Conservation (phyloP, 2,329 filamentous ascomycete genomes). For the Fusarium keratoplasticum region DNA sequence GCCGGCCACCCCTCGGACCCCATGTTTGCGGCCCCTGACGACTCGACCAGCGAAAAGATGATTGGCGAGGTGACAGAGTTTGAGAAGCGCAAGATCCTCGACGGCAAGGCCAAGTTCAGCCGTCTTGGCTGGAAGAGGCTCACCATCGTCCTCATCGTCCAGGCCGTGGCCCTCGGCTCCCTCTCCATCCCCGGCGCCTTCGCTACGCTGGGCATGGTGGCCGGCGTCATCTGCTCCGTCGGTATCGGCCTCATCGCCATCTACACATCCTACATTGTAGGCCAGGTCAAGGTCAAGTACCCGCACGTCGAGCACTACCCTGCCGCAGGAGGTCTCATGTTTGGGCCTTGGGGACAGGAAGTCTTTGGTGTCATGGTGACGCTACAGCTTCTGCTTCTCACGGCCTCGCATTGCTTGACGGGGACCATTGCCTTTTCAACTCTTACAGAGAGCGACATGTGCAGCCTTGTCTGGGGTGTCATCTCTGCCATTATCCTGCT, state of each 20-base stretch:
- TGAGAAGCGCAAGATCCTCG: constrained; percentile 40
- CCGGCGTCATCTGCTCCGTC: constrained; percentile 52
- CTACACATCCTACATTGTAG: constrained; percentile 55
- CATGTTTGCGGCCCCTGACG: constrained; percentile 19
- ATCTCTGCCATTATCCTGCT: constrained; percentile 54
- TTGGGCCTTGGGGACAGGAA: constrained; percentile 67
- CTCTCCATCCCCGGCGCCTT: constrained; percentile 41
- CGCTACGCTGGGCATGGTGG: constrained; percentile 44
- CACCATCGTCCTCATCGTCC: constrained; percentile 42
- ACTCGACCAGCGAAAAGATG: constrained; percentile 39
- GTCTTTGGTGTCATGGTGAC: constrained; percentile 67
- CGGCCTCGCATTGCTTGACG: constrained; percentile 74
- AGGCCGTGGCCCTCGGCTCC: constrained; percentile 40
- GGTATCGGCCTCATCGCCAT: constrained; percentile 53
- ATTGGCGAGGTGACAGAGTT: constrained; percentile 40
- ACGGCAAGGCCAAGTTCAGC: constrained; percentile 38
- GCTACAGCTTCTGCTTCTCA: constrained; percentile 72
- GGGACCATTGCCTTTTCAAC: constrained; percentile 74
- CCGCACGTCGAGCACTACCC: constrained; percentile 71
- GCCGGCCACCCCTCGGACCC: constrained; percentile 7
- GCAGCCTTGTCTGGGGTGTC: constrained; percentile 54
- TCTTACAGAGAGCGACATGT: constrained; percentile 64
- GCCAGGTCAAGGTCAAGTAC: constrained; percentile 55
- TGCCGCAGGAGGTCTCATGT: constrained; percentile 70
- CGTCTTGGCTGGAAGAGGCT: constrained; percentile 43